Conservation (phyloP, 2,329 filamentous ascomycete species). For the Mycosphaerella arachidis region DNA sequence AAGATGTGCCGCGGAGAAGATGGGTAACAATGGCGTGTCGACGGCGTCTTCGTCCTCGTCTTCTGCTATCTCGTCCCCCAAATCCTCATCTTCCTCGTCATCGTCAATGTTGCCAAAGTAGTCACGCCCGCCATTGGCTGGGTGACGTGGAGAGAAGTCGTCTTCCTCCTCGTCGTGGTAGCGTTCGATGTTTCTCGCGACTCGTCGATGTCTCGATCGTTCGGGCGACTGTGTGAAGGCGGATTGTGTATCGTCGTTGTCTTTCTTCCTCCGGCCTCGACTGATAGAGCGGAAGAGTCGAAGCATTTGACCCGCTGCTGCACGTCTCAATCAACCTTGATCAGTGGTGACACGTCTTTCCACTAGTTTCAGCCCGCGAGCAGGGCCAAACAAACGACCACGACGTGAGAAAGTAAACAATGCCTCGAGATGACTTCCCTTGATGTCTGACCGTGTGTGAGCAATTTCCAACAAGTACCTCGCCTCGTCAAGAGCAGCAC, state of each 20-base stretch:
- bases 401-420: neutral
- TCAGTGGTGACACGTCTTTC: slow-evolving; percentile 10
- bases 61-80: slow-evolving; percentile 38
- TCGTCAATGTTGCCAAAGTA: slow-evolving; percentile 14
- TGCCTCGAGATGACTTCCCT: neutral
- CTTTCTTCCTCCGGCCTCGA: slow-evolving; percentile 18
- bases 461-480: neutral
- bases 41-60: slow-evolving; percentile 43
- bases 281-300: slow-evolving; percentile 24
- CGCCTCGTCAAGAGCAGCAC: neutral
- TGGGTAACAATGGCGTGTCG: slow-evolving; percentile 59
- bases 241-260: slow-evolving; percentile 14
- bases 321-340: neutral
- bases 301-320: slow-evolving; percentile 14
- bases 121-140: slow-evolving; percentile 5
- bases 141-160: slow-evolving; percentile 19
- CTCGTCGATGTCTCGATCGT: slow-evolving; percentile 23
- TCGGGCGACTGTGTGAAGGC: slow-evolving; percentile 24
- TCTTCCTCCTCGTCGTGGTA: slow-evolving; percentile 21
- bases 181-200: slow-evolving; percentile 19
- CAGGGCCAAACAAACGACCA: neutral
- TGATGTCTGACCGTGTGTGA: neutral
- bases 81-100: slow-evolving; percentile 31
- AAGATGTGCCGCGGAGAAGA: slow-evolving; percentile 75
- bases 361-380: neutral